These are phyloP conservation scores for Plasmodium yoelii DNA, from an alignment of 169 alveolate species.

Conservation along the genomic window DNA sequence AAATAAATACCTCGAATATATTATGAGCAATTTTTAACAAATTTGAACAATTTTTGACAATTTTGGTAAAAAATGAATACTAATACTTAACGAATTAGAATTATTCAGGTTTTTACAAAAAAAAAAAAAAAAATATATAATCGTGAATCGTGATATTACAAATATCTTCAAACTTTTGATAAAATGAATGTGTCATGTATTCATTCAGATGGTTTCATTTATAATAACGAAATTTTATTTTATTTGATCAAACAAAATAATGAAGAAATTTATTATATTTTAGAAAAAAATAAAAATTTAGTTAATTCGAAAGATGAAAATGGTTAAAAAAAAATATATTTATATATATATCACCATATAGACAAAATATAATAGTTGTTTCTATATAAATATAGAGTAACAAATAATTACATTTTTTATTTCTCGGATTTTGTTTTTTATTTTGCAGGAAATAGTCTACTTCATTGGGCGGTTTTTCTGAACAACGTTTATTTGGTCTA, in stretches of 20 bases:
- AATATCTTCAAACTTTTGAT: background rate
- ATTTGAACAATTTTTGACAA: too few relatives aligned
- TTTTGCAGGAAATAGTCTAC: slow-evolving; percentile 43
- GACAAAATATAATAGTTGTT: background rate
- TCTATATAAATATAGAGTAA: background rate
- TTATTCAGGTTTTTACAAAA: too few relatives aligned
- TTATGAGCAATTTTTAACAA: too few relatives aligned
- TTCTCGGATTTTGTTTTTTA: background rate
- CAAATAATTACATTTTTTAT: too few relatives aligned
- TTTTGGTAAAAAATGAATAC: too few relatives aligned
- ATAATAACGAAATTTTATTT: slow-evolving; percentile 15
- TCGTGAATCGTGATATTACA: too few relatives aligned
- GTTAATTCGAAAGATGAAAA: slow-evolving; percentile 43
- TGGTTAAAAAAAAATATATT: slow-evolving; percentile 26
- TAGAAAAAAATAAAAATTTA: slow-evolving; percentile 32
- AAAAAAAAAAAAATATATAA: too few relatives aligned
- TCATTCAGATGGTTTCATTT: background rate
- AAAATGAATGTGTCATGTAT: slow-evolving; percentile 9
- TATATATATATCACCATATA: background rate
- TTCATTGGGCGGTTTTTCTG: slow-evolving; percentile 72
- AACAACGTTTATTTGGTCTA: slow-evolving; percentile 32
- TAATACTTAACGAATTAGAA: too few relatives aligned
- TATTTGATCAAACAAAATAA: slow-evolving; percentile 21
- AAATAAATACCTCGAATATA: too few relatives aligned
- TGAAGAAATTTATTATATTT: slow-evolving; percentile 23